Conservation (phyloP, 2,329 filamentous ascomycete genomes). For the Pseudonectria buxi region DNA sequence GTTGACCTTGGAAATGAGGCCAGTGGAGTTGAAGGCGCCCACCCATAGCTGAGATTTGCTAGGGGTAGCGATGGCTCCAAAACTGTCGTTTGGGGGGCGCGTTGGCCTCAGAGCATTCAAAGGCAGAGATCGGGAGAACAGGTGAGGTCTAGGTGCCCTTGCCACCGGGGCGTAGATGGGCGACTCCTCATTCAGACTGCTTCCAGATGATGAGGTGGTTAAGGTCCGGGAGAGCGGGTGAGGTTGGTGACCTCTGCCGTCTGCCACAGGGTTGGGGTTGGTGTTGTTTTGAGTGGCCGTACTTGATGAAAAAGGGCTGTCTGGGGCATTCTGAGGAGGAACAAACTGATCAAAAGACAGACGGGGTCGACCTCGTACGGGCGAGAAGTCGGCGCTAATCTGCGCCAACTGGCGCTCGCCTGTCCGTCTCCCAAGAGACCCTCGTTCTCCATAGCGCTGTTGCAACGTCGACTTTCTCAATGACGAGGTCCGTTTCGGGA, state of each 20-base stretch:
- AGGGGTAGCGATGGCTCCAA: constrained; percentile 39
- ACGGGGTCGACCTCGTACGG: constrained; percentile 59
- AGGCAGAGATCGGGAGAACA: constrained; percentile 34
- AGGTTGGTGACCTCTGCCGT: constrained; percentile 45
- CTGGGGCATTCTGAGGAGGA: constrained; percentile 52
- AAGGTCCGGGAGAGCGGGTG: constrained; percentile 84
- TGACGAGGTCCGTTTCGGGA: constrained; percentile 66
- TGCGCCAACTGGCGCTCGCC: constrained; percentile 50
- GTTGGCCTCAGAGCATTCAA: constrained; percentile 32
- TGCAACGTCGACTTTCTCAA: constrained; percentile 82
- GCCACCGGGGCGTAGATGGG: constrained; percentile 23
- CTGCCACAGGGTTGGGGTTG: constrained; percentile 30
- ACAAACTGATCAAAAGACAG: constrained; percentile 75
- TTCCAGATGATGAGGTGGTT: constrained; percentile 79
- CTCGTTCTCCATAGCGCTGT: constrained; percentile 67
- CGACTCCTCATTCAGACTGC: constrained; percentile 68
- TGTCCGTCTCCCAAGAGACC: constrained; percentile 54
- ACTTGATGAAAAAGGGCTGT: constrained; percentile 57
- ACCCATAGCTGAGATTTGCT: constrained; percentile 51
- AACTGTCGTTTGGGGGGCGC: constrained; percentile 23
- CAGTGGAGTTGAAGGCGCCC: constrained; percentile 88
- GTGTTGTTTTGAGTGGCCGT: constrained; percentile 47
- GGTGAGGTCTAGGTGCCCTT: constrained; percentile 24
- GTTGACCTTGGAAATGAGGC: constrained; percentile 90
- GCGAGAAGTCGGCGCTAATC: constrained; percentile 46